Conservation (phyloP, 441 rosid genomes). For the Melastoma candidum region DNA sequence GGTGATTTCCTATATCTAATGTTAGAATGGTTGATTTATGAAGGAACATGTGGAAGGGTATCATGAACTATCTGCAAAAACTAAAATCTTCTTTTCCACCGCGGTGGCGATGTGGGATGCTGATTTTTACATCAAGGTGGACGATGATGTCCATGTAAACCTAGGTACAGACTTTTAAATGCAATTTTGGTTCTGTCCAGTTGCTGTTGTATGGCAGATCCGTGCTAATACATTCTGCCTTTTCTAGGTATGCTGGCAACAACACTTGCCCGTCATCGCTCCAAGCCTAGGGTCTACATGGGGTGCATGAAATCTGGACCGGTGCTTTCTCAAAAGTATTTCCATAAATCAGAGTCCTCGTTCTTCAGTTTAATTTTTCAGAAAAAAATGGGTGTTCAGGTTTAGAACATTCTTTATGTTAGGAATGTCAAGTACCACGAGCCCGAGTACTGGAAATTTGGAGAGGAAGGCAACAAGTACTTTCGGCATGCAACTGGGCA, state of each 20-base stretch:
- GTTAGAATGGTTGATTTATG: constrained; percentile 11
- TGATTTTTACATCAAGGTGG: constrained; percentile 83
- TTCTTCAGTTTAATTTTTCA: constrained; percentile 4
- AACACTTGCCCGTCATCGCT: constrained; percentile 75
- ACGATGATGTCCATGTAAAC: constrained; percentile 97
- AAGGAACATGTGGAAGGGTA: constrained; percentile 97
- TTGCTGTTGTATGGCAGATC: background rate
- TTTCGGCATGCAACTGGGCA: constrained; percentile 97
- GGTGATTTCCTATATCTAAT: background rate
- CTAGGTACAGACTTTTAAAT: constrained; percentile 42
- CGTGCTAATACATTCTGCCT: constrained; percentile 3
- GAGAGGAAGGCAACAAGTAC: constrained; percentile 88
- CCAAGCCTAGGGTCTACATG: constrained; percentile 78
- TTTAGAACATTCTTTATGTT: constrained; percentile 2
- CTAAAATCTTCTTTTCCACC: constrained; percentile 75
- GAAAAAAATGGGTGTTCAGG: background rate
- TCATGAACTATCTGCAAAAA: constrained; percentile 92
- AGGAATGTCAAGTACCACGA: constrained; percentile 90
- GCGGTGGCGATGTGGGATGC: constrained; percentile 96
- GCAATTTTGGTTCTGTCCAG: background rate
- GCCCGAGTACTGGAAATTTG: constrained; percentile 97
- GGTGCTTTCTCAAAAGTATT: constrained; percentile 80
- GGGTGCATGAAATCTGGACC: constrained; percentile 99
- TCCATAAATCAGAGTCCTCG: background rate
- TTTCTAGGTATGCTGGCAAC: constrained; percentile 67